These are phyloP conservation scores for Pleurostoma richardsiae DNA, from an alignment of 2,329 filamentous ascomycete genomes.

Conservation along the genomic window DNA sequence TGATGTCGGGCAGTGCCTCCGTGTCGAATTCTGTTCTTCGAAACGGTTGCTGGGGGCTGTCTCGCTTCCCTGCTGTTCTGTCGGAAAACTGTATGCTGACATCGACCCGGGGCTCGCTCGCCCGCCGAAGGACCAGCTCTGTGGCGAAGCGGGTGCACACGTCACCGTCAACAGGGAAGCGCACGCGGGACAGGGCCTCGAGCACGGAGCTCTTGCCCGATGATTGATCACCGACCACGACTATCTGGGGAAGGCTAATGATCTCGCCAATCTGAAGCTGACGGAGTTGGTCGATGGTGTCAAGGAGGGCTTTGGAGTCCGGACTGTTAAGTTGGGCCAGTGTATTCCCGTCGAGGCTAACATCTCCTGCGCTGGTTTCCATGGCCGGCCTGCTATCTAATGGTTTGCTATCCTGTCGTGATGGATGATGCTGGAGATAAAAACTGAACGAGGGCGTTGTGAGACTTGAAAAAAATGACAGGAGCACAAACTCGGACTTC, in stretches of 20 bases:
- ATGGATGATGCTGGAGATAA: no score
- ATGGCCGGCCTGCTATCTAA: no score
- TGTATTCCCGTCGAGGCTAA: conserved; percentile 19
- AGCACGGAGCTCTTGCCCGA: conserved; percentile 34
- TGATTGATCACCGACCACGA: conserved; percentile 22
- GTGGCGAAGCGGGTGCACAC: conserved; percentile 49
- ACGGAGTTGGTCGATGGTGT: conserved; percentile 3
- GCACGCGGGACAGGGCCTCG: conserved; percentile 47
- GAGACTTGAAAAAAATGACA: no score
- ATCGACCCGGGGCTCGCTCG: conserved; percentile 15
- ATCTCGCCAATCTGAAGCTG: not conserved
- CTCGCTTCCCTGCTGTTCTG: conserved; percentile 1
- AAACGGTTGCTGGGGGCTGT: conserved; percentile 4
- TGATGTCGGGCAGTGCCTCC: conserved; percentile 23
- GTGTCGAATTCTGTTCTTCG: conserved; percentile 7
- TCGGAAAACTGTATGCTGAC: conserved; percentile 12
- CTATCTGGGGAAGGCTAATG: conserved; percentile 7
- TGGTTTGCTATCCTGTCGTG: no score
- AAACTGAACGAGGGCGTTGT: no score
- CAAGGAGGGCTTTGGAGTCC: conserved; percentile 29
- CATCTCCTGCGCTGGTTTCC: no score
- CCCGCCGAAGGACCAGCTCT: conserved; percentile 39
- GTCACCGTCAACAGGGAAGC: conserved; percentile 43
- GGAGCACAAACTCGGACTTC: no score
- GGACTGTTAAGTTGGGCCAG: conserved; percentile 34